Evolutionary conservation across 257 asterid species (phyloP).

Genomic region (Solanum clarkiae): DNA sequence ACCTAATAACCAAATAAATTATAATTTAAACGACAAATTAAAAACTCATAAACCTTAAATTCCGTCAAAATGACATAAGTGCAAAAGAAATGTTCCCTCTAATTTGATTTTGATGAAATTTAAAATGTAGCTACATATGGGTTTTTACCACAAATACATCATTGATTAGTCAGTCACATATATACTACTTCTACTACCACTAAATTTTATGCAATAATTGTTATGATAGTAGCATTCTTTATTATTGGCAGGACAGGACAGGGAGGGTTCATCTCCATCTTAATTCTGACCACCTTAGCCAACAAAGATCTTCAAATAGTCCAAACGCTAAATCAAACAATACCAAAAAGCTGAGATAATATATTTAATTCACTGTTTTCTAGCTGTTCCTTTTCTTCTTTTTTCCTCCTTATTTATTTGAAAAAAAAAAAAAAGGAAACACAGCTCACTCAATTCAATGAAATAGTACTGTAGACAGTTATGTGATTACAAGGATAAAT

Average conservation of each 20-base stretch:
- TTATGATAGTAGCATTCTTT: constrained; percentile 10
- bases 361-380: neutral
- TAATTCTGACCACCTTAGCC: constrained; percentile 30
- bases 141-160: neutral
- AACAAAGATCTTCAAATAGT: constrained; percentile 49
- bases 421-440: neutral
- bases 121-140: neutral
- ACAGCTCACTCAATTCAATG: neutral
- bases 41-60: neutral
- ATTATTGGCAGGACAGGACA: constrained; percentile 9
- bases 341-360: constrained; percentile 4
- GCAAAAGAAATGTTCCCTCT: neutral
- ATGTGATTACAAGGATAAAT: neutral
- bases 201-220: constrained; percentile 8
- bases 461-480: neutral
- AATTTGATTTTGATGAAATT: neutral
- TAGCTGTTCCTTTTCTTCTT: neutral
- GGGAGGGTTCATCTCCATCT: constrained; percentile 18
- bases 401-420: neutral
- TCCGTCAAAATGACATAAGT: neutral
- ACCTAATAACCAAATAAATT: neutral
- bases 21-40: neutral
- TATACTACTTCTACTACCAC: neutral
- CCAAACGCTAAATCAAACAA: constrained; percentile 36
- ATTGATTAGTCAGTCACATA: neutral